A percentile compares a stretch with the other conserved stretches of the same genome.
Evolutionary conservation across 495 filamentous ascomycete species (phyloP).

Genomic region (Amphirosellinia nigrospora): DNA sequence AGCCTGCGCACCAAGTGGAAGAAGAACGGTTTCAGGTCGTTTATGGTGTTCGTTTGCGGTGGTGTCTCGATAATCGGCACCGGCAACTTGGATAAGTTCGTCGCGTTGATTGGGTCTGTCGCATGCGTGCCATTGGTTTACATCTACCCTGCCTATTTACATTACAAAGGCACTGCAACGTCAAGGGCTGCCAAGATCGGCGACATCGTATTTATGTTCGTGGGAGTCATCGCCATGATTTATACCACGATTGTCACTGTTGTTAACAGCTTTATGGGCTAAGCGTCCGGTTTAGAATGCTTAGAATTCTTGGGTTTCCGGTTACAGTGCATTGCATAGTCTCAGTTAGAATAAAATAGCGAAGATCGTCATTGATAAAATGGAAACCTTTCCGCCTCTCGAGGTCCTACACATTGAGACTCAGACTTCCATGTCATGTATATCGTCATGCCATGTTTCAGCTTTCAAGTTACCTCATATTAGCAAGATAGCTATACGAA

Average conservation of each 20-base stretch:
- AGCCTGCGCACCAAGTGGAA: conserved; percentile 65
- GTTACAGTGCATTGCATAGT: conserved; percentile 5
- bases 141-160: conserved; percentile 80
- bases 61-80: conserved; percentile 60
- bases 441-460: too few relatives aligned
- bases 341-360: conserved; percentile 3
- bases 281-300: conserved; percentile 1
- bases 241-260: conserved; percentile 67
- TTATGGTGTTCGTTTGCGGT: conserved; percentile 56
- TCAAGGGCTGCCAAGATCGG: conserved; percentile 52
- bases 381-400: too few relatives aligned
- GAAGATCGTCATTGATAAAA: neutral
- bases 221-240: conserved; percentile 65
- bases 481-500: too few relatives aligned
- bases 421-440: too few relatives aligned
- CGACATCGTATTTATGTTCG: conserved; percentile 60
- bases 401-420: too few relatives aligned
- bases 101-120: conserved; percentile 66
- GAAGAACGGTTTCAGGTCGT: conserved; percentile 65
- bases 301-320: neutral
- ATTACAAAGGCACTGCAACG: conserved; percentile 63
- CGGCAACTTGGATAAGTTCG: conserved; percentile 67
- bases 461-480: too few relatives aligned
- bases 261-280: conserved; percentile 47
- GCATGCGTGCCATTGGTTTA: conserved; percentile 88